phyloP scores from a whole-genome alignment of 768 basidiomycete genomes.

The Suillus luteus region DNA sequence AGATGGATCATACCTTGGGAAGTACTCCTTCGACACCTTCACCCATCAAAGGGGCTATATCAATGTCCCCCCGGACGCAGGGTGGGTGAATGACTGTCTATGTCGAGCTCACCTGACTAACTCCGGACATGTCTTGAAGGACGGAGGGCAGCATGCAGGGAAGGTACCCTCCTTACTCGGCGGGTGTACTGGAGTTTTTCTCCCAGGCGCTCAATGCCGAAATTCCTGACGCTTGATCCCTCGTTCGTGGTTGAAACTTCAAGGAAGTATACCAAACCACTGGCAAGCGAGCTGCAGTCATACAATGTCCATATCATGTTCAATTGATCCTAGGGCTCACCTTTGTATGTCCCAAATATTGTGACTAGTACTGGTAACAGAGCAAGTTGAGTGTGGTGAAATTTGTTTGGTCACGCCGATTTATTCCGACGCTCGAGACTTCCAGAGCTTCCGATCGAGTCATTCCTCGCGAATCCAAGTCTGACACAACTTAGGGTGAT shows the following conservation, averaged over 20 bases:
- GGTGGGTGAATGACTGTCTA: constrained; percentile 10
- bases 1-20: constrained; percentile 54
- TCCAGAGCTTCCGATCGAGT: no score
- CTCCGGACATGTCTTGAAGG: constrained; percentile 32
- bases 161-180: constrained; percentile 62
- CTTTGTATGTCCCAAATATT: background rate
- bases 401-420: no score
- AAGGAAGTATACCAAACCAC: background rate
- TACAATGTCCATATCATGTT: background rate
- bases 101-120: constrained; percentile 1
- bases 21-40: constrained; percentile 53
- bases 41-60: constrained; percentile 44
- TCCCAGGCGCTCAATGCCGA: background rate
- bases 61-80: constrained; percentile 55
- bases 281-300: background rate
- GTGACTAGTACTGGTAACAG: no score
- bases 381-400: no score
- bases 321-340: background rate
- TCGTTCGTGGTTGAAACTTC: background rate
- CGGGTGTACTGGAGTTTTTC: background rate
- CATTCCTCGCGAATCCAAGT: no score
- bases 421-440: no score
- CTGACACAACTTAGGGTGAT: no score
- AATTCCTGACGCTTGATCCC: background rate
- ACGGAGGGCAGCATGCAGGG: constrained; percentile 49